Base-by-base conservation (phyloP, 768 basidiomycete genomes). In the Melanogaster broomeanus region DNA sequence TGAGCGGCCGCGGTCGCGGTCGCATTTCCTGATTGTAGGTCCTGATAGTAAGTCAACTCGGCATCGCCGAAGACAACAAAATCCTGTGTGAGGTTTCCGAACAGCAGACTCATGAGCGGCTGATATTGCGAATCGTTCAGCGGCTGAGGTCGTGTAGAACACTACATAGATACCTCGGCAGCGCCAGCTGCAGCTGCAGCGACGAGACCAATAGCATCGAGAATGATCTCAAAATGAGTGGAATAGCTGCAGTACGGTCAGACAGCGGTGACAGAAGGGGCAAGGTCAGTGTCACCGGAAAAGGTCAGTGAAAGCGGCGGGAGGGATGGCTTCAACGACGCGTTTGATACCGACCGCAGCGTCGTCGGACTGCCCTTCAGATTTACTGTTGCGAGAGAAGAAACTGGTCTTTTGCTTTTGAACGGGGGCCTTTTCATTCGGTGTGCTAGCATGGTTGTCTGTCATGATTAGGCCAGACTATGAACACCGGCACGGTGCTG, bases 41-140 rank as follows among this genome's bases (percentile, higher is more conserved):
- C n/a, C n/a, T n/a, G n/a, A n/a, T n/a, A n/a, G n/a, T n/a, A n/a
- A n/a, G n/a, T n/a, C n/a, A n/a, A n/a, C n/a, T n/a, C 12, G 1
- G 53, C 51, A 0, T 22, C 51, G 6, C 73, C 72, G 59, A 92
- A 92, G 9, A 57, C 46, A 61, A 91, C 85, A 68, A 92, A 93
- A 35, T 77, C 70, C 59, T 90, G 79, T 0, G 87, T 87, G 44
- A 95, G 81, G 43, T 82, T 82, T 34, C 93, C 93, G 66, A 97
- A 96, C 35, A 97, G 77, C 48, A 96, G 71, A 56, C 83, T 83
- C 87, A 91, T 88, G 39, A 89, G 73, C 5, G 87, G 88, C 84
- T 88, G 50, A 6, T 41, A 16, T 18, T 18, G 24, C 10, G 6
- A n/a, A 45, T 53, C 13, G 33, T 28, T 44, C 50, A 19, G 33